Conservation (phyloP, 1,284 basidiomycete species). For the Leccinum subrobustum region DNA sequence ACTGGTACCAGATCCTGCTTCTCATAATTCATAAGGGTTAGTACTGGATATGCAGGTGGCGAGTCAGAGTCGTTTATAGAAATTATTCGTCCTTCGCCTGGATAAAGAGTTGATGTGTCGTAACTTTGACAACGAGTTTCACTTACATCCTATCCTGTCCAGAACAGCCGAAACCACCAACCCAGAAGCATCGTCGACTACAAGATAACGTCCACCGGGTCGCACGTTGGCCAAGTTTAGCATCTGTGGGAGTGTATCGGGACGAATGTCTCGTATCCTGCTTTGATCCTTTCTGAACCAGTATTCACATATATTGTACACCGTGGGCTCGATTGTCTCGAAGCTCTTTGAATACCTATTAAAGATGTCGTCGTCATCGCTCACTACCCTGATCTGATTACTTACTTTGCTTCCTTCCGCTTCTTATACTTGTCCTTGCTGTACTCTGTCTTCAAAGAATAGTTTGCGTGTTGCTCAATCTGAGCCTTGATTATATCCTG, state of each 20-base stretch:
- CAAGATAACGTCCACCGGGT: constrained; percentile 85
- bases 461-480: constrained; percentile 88
- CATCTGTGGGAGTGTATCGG: constrained; percentile 89
- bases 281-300: constrained; percentile 83
- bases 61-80: constrained; percentile 90
- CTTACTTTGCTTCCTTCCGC: constrained; percentile 91
- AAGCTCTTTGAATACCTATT: constrained; percentile 86
- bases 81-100: constrained; percentile 79
- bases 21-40: constrained; percentile 86
- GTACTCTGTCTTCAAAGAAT: constrained; percentile 91
- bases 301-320: constrained; percentile 87
- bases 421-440: constrained; percentile 97
- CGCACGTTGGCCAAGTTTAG: constrained; percentile 81
- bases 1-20: constrained; percentile 54
- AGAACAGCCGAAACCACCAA: constrained; percentile 84
- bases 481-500: constrained; percentile 93
- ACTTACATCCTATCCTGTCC: constrained; percentile 81
- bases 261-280: constrained; percentile 82
- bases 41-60: constrained; percentile 88
- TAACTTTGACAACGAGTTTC: background rate
- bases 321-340: constrained; percentile 84
- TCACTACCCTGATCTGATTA: constrained; percentile 6
- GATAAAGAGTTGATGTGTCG: constrained; percentile 1
- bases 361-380: constrained; percentile 7
- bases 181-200: constrained; percentile 92